Evolutionary conservation across 176 grass and related monocot genomes (phyloP).

Genomic region (Lolium perenne): DNA sequence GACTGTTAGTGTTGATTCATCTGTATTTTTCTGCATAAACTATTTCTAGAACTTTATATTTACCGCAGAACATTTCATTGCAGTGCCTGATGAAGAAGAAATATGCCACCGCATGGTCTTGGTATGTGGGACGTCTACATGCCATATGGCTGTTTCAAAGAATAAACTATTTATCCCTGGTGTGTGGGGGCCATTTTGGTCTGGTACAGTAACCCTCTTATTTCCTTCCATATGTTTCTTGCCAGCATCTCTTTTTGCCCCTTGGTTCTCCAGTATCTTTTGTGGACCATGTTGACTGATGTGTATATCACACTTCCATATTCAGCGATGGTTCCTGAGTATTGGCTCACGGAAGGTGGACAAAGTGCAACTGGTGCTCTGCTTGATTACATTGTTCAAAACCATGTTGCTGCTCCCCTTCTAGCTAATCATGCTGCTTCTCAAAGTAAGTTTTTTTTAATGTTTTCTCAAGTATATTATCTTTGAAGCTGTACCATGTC

Average conservation of each 20-base stretch:
- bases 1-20: conserved; percentile 49
- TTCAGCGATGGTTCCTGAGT: conserved; percentile 90
- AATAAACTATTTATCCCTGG: conserved; percentile 85
- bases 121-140: conserved; percentile 98
- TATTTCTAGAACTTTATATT: neutral
- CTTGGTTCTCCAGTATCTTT: conserved; percentile 8
- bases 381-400: conserved; percentile 80
- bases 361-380: conserved; percentile 98
- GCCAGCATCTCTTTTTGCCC: conserved; percentile 22
- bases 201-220: conserved; percentile 57
- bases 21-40: conserved; percentile 9
- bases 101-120: conserved; percentile 81
- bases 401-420: conserved; percentile 79
- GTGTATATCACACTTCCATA: conserved; percentile 11
- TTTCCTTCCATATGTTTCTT: conserved; percentile 26
- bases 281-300: conserved; percentile 32
- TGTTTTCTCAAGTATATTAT: conserved; percentile 22
- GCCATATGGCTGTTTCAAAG: conserved; percentile 91
- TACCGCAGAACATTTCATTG: neutral
- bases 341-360: conserved; percentile 94
- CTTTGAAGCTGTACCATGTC: neutral
- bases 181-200: conserved; percentile 98
- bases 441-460: conserved; percentile 62
- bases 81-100: conserved; percentile 58
- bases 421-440: conserved; percentile 87